Evolutionary conservation across 2,329 filamentous ascomycete species (phyloP), one percentile per base, ranked within the genome.

Genomic region (Teratosphaeria nubilosa): DNA sequence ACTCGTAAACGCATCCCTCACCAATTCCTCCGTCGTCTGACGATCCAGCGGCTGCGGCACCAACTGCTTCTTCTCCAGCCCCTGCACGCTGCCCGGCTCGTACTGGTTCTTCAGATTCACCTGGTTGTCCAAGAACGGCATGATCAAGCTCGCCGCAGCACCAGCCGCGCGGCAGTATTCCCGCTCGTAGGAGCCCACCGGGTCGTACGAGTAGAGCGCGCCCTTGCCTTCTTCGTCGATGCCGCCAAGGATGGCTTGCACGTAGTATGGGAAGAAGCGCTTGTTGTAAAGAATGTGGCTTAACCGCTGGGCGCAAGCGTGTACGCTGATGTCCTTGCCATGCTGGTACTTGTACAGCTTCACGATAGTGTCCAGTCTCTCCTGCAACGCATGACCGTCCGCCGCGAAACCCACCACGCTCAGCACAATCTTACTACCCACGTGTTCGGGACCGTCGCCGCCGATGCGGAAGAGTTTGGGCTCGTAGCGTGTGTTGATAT

Each of bases 21-120:
- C 92, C 68, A 99, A 73, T 63, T 87, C 84, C 78, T 95, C 88
- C 30, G 95, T 92, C 60, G 87, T 85, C 57, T 82, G 77, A 69
- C 84, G 81, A 30, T 86, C 80, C 70, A 97, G 77, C 55, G 89
- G 88, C 69, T 85, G 79, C 27, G 80, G 73, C 72, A 85, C 81
- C 66, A 86, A 82, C 75, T 87, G 83, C 77, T 88, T 77, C 68
- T 96, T 78, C 56, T 86, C 86, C 75, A 96, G 88, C 51, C 92
- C 92, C 60, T 83, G 82, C 25, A 90, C 91, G 68, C 88, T 92
- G 53, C 87, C 89, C 11, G 92, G 91, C 58, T 94, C 81, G 73
- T 96, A 95, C 79, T 96, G 92, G 75, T 99, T 99, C 83, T 96
- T 99, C 81, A 92, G 92, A 79, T 97, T 97, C 79, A 99, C 94